phyloP scores from a whole-genome alignment of 2,329 filamentous ascomycete genomes.

The Trichophyton mentagrophytes region DNA sequence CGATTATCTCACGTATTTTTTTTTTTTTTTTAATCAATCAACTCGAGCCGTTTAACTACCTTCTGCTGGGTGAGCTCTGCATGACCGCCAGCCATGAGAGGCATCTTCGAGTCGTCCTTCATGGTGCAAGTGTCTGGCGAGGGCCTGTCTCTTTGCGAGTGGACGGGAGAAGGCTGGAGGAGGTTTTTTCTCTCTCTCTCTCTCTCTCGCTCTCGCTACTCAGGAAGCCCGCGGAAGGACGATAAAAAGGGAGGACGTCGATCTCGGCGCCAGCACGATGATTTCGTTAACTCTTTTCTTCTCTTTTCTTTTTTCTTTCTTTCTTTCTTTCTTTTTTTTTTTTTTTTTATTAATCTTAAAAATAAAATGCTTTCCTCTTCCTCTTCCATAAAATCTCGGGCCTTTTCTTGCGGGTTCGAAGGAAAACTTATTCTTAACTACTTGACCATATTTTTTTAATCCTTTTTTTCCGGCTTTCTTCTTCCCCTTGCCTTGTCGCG shows the following conservation, averaged over 20 bases:
- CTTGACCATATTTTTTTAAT: neutral
- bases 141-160: neutral
- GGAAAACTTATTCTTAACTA: neutral
- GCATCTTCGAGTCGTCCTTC: neutral
- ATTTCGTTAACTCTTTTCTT: neutral
- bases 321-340: neutral
- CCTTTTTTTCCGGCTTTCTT: neutral
- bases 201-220: neutral
- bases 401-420: too few relatives aligned
- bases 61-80: neutral
- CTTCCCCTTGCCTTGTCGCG: neutral
- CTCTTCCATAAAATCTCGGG: neutral
- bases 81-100: neutral
- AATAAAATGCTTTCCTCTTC: neutral
- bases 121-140: neutral
- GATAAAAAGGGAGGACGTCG: neutral
- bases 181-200: neutral
- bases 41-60: neutral
- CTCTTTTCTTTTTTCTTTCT: neutral
- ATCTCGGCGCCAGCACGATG: neutral
- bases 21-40: neutral
- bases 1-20: neutral
- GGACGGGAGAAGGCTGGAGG: neutral
- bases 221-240: neutral
- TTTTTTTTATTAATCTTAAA: neutral